Conservation (phyloP, 495 filamentous ascomycete species). For the Aspergillus taichungensis region DNA sequence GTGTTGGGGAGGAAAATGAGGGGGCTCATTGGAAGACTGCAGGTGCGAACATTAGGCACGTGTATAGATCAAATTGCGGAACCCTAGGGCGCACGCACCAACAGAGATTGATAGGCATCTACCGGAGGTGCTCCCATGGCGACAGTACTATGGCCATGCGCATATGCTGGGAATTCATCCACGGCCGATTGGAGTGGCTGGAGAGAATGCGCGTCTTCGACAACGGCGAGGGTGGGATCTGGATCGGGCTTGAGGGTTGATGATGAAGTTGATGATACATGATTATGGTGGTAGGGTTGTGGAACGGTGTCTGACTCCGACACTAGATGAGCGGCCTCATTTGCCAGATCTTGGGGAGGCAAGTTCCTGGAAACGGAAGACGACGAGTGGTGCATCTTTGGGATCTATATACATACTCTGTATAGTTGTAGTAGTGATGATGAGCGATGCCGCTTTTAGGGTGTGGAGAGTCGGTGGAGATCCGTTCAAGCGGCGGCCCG, state of each 20-base stretch:
- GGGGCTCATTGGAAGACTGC: constrained; percentile 1
- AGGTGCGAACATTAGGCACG: background rate
- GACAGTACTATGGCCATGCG: constrained; percentile 10
- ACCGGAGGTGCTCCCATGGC: constrained; percentile 7
- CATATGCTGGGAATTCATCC: constrained; percentile 12
- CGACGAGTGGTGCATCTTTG: constrained; percentile 1
- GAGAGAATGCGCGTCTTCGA: constrained; percentile 15
- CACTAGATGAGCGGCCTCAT: no score
- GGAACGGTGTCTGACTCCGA: no score
- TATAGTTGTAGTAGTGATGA: no score
- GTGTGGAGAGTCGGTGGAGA: constrained; percentile 3
- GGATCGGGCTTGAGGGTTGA: background rate
- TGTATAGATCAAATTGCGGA: constrained; percentile 1
- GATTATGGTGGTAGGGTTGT: no score
- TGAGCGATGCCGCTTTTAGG: constrained; percentile 18
- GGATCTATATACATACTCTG: constrained; percentile 1
- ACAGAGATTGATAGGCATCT: background rate
- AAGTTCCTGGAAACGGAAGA: background rate
- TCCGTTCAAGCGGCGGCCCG: constrained; percentile 13
- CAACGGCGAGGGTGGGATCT: no score
- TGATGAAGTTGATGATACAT: constrained; percentile 3
- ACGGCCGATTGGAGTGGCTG: constrained; percentile 16
- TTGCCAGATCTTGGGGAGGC: no score
- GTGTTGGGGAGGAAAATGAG: background rate
- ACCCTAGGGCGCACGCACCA: background rate